phyloP scores from a whole-genome alignment of 139 green algal genomes.

The Coelastrella sp. region DNA sequence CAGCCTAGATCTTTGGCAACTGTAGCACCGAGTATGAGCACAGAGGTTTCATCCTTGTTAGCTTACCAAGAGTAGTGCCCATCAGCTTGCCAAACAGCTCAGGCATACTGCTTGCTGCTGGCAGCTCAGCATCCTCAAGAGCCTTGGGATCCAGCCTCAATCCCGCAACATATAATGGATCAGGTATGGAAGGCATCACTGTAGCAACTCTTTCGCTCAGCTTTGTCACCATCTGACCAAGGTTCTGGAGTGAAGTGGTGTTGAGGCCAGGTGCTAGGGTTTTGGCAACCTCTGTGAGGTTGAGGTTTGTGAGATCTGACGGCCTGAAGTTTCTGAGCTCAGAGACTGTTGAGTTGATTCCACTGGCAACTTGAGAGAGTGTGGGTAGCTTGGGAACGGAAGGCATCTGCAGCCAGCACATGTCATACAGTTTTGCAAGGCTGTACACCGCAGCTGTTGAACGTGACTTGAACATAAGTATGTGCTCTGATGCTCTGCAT shows the following conservation, averaged over 20 bases:
- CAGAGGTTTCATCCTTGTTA: not conserved
- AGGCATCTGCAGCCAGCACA: not conserved
- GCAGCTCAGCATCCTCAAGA: conserved; percentile 17
- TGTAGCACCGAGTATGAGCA: not conserved
- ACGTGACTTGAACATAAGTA: no score
- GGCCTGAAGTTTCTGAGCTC: not conserved
- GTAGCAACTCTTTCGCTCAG: not conserved
- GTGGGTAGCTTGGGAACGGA: not conserved
- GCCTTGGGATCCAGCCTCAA: conserved; percentile 26
- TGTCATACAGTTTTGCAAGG: no score
- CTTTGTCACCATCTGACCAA: not conserved
- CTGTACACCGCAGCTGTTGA: no score
- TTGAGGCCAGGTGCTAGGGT: not conserved
- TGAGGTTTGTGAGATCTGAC: not conserved
- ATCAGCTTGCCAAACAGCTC: conserved; percentile 32
- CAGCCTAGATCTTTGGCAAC: no score
- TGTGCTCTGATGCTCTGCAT: no score
- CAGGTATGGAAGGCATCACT: not conserved
- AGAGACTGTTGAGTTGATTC: conserved; percentile 15
- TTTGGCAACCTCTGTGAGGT: not conserved
- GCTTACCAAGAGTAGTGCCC: conserved; percentile 9
- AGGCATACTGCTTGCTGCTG: not conserved
- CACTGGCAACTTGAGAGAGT: not conserved
- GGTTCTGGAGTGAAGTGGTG: not conserved
- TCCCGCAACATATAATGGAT: conserved; percentile 1